Evolutionary conservation across 2,329 filamentous ascomycete genomes (phyloP).

Genomic region (Diaporthe sp.): DNA sequence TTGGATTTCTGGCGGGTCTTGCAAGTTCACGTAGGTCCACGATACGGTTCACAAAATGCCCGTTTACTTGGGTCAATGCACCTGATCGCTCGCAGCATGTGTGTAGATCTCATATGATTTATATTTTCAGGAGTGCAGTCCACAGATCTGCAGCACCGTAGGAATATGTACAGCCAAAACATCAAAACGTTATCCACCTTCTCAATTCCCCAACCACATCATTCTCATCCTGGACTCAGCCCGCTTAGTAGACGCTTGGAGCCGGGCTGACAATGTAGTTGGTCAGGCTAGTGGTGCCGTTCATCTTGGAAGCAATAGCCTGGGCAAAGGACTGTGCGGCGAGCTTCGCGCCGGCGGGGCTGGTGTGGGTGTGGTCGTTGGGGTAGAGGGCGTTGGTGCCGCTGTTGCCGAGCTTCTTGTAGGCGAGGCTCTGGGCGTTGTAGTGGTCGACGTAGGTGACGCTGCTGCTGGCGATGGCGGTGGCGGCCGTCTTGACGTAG

Average conservation of each 20-base stretch:
- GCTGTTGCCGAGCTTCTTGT: slow-evolving; percentile 58
- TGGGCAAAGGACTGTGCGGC: slow-evolving; percentile 71
- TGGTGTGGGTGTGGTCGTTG: slow-evolving; percentile 72
- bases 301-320: slow-evolving; percentile 49
- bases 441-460: slow-evolving; percentile 70
- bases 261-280: slow-evolving; percentile 42
- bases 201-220: background rate
- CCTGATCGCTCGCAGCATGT: background rate
- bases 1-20: background rate
- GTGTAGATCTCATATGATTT: background rate
- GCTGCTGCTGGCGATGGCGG: slow-evolving; percentile 54
- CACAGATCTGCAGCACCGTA: background rate
- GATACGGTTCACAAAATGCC: background rate
- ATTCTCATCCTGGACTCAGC: too few relatives aligned
- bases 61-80: background rate
- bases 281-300: slow-evolving; percentile 47
- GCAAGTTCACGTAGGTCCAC: background rate
- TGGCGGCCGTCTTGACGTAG: slow-evolving; percentile 56
- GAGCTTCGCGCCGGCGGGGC: slow-evolving; percentile 63
- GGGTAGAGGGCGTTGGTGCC: slow-evolving; percentile 65
- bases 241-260: slow-evolving; percentile 42
- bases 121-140: background rate
- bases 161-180: slow-evolving; percentile 20
- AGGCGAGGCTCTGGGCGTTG: slow-evolving; percentile 64
- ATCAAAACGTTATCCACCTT: background rate